Percentiles rank a stretch among this genome's conserved stretches.
These are phyloP conservation scores for Aphanomyces astaci DNA, from an alignment of 352 stramenopile genomes.

Conservation along the genomic window DNA sequence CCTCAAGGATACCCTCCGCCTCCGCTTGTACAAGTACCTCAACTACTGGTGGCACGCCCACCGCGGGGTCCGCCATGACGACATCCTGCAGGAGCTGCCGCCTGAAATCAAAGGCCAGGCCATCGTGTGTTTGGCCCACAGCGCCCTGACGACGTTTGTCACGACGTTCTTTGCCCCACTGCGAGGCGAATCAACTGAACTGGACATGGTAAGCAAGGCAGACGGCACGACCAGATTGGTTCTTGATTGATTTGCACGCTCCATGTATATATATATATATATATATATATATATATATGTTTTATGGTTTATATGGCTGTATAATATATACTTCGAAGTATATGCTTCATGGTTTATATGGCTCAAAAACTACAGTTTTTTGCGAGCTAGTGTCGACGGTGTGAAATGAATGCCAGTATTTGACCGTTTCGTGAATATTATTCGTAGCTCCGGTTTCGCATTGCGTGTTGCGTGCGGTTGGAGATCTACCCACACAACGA, in stretches of 20 bases:
- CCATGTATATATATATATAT: too few relatives aligned
- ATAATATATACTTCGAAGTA: too few relatives aligned
- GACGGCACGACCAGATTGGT: too few relatives aligned
- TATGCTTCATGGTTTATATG: too few relatives aligned
- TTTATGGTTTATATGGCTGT: too few relatives aligned
- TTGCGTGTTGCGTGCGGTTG: conserved; percentile 44
- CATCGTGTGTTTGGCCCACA: conserved; percentile 39
- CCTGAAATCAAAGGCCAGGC: conserved; percentile 41
- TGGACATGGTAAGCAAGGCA: conserved; percentile 30
- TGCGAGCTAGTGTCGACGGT: conserved; percentile 26
- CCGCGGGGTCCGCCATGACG: conserved; percentile 50
- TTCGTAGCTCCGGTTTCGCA: conserved; percentile 11
- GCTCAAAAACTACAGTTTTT: too few relatives aligned
- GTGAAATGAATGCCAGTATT: neutral
- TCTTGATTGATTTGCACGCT: too few relatives aligned
- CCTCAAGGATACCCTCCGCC: conserved; percentile 36
- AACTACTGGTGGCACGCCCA: conserved; percentile 58
- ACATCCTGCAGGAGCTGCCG: conserved; percentile 44
- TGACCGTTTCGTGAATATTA: neutral
- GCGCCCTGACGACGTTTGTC: conserved; percentile 40
- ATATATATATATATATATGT: too few relatives aligned
- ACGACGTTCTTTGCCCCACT: conserved; percentile 35
- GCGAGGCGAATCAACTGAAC: conserved; percentile 23
- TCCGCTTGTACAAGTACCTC: conserved; percentile 42
- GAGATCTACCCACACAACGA: conserved; percentile 55